Conservation (phyloP, 805 yeast genomes). For the Zygosaccharomyces siamensis region DNA sequence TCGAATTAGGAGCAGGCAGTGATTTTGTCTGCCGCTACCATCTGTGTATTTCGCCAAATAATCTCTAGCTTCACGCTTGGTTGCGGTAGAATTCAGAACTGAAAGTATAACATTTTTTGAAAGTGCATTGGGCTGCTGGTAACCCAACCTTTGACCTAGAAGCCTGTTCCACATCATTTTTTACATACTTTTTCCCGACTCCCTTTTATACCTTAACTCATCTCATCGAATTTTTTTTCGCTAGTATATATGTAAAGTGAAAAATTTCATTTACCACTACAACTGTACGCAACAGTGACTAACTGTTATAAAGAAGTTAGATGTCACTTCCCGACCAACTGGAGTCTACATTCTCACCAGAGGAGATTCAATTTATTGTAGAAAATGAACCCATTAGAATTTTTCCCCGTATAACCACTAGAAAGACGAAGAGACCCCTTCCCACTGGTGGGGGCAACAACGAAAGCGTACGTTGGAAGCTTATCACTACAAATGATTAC, state of each 20-base stretch:
- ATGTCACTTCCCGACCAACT: slow-evolving; percentile 63
- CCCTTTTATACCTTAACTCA: background rate
- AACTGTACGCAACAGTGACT: background rate
- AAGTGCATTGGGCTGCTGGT: slow-evolving; percentile 28
- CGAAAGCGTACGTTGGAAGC: slow-evolving; percentile 9
- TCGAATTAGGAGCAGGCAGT: slow-evolving; percentile 30
- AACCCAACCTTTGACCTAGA: slow-evolving; percentile 9
- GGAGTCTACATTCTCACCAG: slow-evolving; percentile 58
- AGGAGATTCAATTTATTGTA: slow-evolving; percentile 78
- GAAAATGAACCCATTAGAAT: slow-evolving; percentile 72
- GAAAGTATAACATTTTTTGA: slow-evolving; percentile 68
- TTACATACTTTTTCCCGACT: background rate
- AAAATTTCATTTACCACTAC: background rate
- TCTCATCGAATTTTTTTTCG: slow-evolving; percentile 4
- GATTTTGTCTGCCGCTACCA: slow-evolving; percentile 18
- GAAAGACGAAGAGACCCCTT: slow-evolving; percentile 15
- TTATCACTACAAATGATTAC: slow-evolving; percentile 37
- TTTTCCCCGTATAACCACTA: slow-evolving; percentile 57
- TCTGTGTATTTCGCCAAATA: slow-evolving; percentile 64
- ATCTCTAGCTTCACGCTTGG: slow-evolving; percentile 84
- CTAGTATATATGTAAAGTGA: background rate
- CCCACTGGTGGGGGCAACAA: background rate
- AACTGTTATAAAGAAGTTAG: background rate
- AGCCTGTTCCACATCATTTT: slow-evolving; percentile 21
- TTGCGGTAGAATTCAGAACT: slow-evolving; percentile 83